A percentile compares a stretch with the other conserved stretches of the same genome.
Evolutionary conservation across 441 rosid genomes (phyloP).

Genomic region (Eugenia klotzschiana): DNA sequence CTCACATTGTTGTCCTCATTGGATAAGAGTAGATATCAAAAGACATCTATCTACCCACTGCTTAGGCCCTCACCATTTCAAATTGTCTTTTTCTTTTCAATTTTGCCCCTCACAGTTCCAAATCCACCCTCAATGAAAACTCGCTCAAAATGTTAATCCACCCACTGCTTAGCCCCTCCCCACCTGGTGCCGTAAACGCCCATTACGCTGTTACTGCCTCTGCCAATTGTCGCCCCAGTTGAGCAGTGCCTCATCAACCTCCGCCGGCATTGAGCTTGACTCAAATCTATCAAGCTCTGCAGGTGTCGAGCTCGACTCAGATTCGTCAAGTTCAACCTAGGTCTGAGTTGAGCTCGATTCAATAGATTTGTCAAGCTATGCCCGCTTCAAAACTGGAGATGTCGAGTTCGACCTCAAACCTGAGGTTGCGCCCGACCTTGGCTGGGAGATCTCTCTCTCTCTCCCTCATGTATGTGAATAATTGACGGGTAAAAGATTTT

Average conservation of each 20-base stretch:
- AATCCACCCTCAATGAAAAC: not conserved
- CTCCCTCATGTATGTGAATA: not conserved
- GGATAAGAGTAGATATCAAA: not conserved
- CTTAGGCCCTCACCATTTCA: not conserved
- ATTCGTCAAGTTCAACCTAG: not conserved
- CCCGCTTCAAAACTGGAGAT: not conserved
- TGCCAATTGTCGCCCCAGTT: not conserved
- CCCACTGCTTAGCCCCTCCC: not conserved
- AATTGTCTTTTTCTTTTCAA: not conserved
- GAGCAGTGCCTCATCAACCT: not conserved
- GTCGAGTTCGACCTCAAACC: not conserved
- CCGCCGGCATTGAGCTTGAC: not conserved
- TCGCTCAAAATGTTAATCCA: not conserved
- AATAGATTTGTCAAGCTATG: not conserved
- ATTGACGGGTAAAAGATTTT: not conserved
- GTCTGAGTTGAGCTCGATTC: not conserved
- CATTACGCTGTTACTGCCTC: not conserved
- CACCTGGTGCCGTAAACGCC: not conserved
- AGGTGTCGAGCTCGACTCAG: not conserved
- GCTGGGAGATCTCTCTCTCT: no score
- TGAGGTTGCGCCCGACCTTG: not conserved
- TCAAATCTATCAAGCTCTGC: not conserved
- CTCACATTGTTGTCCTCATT: not conserved
- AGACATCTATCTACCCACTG: not conserved
- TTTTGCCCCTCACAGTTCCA: not conserved